Base-by-base conservation (phyloP, 2,329 filamentous ascomycete genomes). In the Aspergillus pseudoglaucus region DNA sequence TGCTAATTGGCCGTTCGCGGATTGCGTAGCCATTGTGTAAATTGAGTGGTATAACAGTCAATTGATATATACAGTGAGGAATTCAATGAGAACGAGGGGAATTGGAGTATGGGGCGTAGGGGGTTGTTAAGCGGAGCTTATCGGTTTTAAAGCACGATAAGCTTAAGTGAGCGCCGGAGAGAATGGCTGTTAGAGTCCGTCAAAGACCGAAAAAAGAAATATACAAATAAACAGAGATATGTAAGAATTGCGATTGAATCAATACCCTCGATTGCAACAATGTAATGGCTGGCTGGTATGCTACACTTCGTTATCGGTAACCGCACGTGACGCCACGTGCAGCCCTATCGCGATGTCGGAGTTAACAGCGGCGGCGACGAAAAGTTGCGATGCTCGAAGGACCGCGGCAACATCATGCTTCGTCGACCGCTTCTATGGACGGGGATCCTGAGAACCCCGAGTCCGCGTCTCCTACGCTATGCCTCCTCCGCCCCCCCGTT, bases 401-500 rank as follows among this genome's bases (percentile, higher is more conserved):
- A 30, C 25, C 12, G 25, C 25, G 33, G 33, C 33, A 35, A 18
- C 61, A 61, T 44, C 66, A 62, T 46, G 62, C 60, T 42, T 23
- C 30, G 6, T 66, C 48, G 10, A 60, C 62, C 35, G 45, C 47
- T 40, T 59, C 64, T 38, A 53, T 57, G 38, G 50, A 54, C 53
- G 25, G 46, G 52, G 47, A 33, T 35, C 30, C 25, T 52, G 18
- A 43, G 51, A 40, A 20, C 17, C 7, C 18, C 17, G 15, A 39
- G 40, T 42, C 23, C 22, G 6, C 23, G 40, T 22, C 8, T 42
- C 6, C n/a, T 17, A n/a, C 40, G 40, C 43, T 25, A 35, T 25
- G 14, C 22, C 43, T 47, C 15, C 37, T 56, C 59, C 30, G 42
- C 55, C 12, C 58, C 57, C 18, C 83, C 86, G 37, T 76, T 90